A percentile compares a stretch with the other conserved stretches of the same genome.
Conservation (phyloP, 1,139 yeast genomes). For the Scheffersomyces insectosa region DNA sequence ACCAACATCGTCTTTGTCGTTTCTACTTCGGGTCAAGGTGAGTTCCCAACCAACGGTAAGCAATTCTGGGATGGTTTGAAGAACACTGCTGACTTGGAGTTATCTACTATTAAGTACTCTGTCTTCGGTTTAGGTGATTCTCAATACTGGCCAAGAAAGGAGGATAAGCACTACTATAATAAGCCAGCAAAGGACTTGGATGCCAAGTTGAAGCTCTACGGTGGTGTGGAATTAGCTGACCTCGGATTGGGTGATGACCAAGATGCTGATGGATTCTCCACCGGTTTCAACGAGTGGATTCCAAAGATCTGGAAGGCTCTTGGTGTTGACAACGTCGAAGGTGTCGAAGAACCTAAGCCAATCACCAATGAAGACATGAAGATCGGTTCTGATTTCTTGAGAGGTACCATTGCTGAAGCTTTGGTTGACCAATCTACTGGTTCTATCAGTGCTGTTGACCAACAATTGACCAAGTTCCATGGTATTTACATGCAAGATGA, state of each 20-base stretch:
- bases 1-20: slow-evolving; percentile 79
- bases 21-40: slow-evolving; percentile 98
- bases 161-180: slow-evolving; percentile 90
- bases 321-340: slow-evolving; percentile 81
- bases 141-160: slow-evolving; percentile 95
- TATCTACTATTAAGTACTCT: slow-evolving; percentile 66
- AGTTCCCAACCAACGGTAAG: slow-evolving; percentile 94
- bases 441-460: slow-evolving; percentile 89
- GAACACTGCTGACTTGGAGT: slow-evolving; percentile 67
- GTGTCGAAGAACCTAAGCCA: slow-evolving; percentile 94
- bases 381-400: slow-evolving; percentile 76
- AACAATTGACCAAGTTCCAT: slow-evolving; percentile 94
- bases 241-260: slow-evolving; percentile 95
- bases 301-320: slow-evolving; percentile 81
- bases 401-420: slow-evolving; percentile 94
- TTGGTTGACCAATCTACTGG: slow-evolving; percentile 83
- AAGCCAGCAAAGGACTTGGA: slow-evolving; percentile 82
- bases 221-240: slow-evolving; percentile 71
- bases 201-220: slow-evolving; percentile 64
- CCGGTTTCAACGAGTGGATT: slow-evolving; percentile 90
- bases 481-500: slow-evolving; percentile 99
- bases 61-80: slow-evolving; percentile 85
- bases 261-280: slow-evolving; percentile 92
- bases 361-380: slow-evolving; percentile 96
- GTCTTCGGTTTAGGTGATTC: slow-evolving; percentile 95